These are phyloP conservation scores for Fusarium foetens DNA, from an alignment of 2,329 filamentous ascomycete genomes.

Conservation along the genomic window DNA sequence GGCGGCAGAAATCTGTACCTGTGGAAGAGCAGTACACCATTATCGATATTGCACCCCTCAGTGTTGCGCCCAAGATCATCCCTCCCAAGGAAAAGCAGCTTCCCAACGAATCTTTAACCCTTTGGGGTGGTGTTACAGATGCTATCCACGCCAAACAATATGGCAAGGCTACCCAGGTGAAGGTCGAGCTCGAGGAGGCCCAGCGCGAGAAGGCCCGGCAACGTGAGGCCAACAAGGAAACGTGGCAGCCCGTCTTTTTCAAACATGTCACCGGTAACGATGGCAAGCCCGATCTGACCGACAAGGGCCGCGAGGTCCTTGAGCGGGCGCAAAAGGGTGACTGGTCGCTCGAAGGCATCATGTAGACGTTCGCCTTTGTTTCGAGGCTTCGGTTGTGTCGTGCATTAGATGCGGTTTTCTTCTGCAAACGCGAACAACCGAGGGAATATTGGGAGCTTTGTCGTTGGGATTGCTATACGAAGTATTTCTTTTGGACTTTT, in stretches of 20 bases:
- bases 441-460: constrained; percentile 2
- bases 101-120: constrained; percentile 86
- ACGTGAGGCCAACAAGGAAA: constrained; percentile 73
- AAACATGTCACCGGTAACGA: constrained; percentile 66
- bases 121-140: constrained; percentile 89
- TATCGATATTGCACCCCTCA: constrained; percentile 87
- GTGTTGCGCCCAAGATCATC: constrained; percentile 79
- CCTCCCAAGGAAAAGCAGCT: constrained; percentile 83
- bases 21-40: constrained; percentile 75
- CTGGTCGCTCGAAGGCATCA: constrained; percentile 60
- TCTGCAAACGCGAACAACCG: background rate
- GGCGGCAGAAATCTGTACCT: constrained; percentile 54
- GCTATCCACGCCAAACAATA: constrained; percentile 88
- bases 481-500: constrained; percentile 23
- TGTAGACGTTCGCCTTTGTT: constrained; percentile 15
- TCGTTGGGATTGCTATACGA: constrained; percentile 36
- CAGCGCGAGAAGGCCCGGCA: constrained; percentile 88
- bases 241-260: constrained; percentile 93
- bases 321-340: constrained; percentile 63
- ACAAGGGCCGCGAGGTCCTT: constrained; percentile 62
- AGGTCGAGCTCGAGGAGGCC: constrained; percentile 90
- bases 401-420: background rate
- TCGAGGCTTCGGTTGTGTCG: background rate
- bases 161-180: constrained; percentile 82
- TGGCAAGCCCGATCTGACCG: constrained; percentile 65